phyloP scores from a whole-genome alignment of 805 yeast genomes.

The Saccharomycopsis fermentans region DNA sequence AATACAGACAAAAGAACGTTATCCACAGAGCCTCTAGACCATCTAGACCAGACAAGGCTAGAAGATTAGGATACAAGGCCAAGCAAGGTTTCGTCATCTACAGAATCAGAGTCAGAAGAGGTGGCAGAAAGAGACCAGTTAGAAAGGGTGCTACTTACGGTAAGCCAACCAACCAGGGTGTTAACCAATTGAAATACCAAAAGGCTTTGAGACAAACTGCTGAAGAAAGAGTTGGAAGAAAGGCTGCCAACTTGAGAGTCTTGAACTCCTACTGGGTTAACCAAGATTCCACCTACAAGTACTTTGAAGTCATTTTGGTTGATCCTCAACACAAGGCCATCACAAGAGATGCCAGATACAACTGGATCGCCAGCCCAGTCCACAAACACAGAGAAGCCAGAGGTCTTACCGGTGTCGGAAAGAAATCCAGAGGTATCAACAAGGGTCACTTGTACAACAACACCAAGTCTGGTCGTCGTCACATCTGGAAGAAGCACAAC shows the following conservation, averaged over 20 bases:
- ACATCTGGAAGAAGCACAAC: constrained; percentile 99
- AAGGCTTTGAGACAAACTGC: constrained; percentile 96
- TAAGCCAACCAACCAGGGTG: constrained; percentile 99
- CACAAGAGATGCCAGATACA: constrained; percentile 96
- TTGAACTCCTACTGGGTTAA: constrained; percentile 99
- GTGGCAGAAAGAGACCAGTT: constrained; percentile 99
- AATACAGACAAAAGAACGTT: constrained; percentile 97
- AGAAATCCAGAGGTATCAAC: constrained; percentile 99
- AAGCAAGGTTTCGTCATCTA: constrained; percentile 98
- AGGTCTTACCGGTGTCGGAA: constrained; percentile 97
- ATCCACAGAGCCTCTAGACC: constrained; percentile 99
- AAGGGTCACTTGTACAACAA: constrained; percentile 99
- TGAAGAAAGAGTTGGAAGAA: constrained; percentile 99
- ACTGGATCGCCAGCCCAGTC: constrained; percentile 99
- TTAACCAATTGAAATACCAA: constrained; percentile 98
- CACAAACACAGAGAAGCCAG: constrained; percentile 99
- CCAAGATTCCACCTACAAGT: constrained; percentile 99
- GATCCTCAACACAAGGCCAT: constrained; percentile 98
- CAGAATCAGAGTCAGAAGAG: constrained; percentile 99
- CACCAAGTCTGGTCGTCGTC: constrained; percentile 97
- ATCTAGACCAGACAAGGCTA: constrained; percentile 99
- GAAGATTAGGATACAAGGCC: constrained; percentile 99
- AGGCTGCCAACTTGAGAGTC: constrained; percentile 98
- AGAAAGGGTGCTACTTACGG: constrained; percentile 99
- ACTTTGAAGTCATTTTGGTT: constrained; percentile 94